phyloP scores from a whole-genome alignment of 768 basidiomycete species.

The Trametopsis cervina region DNA sequence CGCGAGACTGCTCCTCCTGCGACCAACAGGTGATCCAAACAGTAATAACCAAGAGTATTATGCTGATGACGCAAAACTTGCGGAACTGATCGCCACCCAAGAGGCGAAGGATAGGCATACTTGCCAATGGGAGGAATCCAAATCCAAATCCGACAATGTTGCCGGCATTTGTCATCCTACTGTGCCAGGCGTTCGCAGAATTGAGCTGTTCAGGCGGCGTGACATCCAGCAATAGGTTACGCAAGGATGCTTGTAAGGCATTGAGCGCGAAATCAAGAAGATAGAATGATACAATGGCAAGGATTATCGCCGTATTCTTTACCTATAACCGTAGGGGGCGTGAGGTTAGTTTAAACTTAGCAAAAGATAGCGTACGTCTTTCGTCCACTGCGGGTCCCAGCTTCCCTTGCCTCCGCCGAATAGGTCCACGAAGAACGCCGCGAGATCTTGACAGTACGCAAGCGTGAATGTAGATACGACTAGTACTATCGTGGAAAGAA shows the following conservation, averaged over 20 bases:
- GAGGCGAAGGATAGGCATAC: slow-evolving; percentile 68
- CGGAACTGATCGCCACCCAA: slow-evolving; percentile 93
- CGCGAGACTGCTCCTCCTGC: slow-evolving; percentile 73
- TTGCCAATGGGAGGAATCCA: slow-evolving; percentile 84
- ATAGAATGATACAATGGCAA: slow-evolving; percentile 90
- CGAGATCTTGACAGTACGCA: slow-evolving; percentile 76
- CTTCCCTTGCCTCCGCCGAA: slow-evolving; percentile 72
- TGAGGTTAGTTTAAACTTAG: not conserved
- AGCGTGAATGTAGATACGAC: slow-evolving; percentile 70
- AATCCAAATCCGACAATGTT: slow-evolving; percentile 94
- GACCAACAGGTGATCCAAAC: slow-evolving; percentile 86
- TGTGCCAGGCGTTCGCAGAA: slow-evolving; percentile 96
- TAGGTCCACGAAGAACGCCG: slow-evolving; percentile 69
- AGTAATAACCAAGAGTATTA: slow-evolving; percentile 69
- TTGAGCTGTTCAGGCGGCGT: slow-evolving; percentile 86
- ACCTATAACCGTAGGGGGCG: slow-evolving; percentile 35
- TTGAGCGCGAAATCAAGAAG: slow-evolving; percentile 96
- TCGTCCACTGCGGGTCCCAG: slow-evolving; percentile 74
- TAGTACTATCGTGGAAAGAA: slow-evolving; percentile 79
- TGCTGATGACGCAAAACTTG: slow-evolving; percentile 87
- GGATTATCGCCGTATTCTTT: slow-evolving; percentile 64
- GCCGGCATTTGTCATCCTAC: slow-evolving; percentile 93
- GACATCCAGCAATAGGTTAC: slow-evolving; percentile 90
- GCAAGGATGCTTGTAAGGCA: slow-evolving; percentile 85
- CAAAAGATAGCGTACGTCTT: slow-evolving; percentile 40